Conservation (phyloP, 306 rosid species). For the Betula pendula region DNA sequence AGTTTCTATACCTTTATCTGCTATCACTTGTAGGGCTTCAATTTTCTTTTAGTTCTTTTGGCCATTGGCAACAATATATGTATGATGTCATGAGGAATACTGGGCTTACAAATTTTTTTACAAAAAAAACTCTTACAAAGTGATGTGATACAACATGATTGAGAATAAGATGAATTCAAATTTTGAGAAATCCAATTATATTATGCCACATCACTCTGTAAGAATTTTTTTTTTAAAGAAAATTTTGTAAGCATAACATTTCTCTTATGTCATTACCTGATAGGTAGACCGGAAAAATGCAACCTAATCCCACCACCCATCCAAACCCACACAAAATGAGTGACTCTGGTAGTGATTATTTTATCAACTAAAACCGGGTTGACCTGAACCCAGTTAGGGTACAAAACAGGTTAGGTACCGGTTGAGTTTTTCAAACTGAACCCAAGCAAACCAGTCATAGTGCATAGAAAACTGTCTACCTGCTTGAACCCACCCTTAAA, state of each 20-base stretch:
- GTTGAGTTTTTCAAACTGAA: background rate
- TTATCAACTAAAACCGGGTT: background rate
- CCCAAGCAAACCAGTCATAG: background rate
- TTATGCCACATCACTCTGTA: no score
- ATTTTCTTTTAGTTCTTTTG: background rate
- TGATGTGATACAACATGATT: no score
- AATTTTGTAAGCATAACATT: no score
- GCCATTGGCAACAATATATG: background rate
- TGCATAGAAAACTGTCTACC: background rate
- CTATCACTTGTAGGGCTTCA: background rate
- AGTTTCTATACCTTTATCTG: background rate
- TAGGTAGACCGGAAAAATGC: background rate
- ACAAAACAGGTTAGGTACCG: background rate
- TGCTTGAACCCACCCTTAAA: background rate
- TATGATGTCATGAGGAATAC: no score
- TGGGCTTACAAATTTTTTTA: no score
- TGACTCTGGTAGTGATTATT: background rate
- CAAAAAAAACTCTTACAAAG: no score
- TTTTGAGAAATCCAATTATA: no score
- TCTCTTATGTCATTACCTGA: background rate
- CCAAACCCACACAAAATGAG: background rate
- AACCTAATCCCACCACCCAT: background rate
- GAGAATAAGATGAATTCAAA: no score
- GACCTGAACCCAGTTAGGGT: background rate
- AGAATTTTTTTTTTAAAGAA: no score